Evolutionary conservation across 768 basidiomycete species (phyloP), one percentile per base, ranked within the genome.

Genomic region (Termitomyces sp.): DNA sequence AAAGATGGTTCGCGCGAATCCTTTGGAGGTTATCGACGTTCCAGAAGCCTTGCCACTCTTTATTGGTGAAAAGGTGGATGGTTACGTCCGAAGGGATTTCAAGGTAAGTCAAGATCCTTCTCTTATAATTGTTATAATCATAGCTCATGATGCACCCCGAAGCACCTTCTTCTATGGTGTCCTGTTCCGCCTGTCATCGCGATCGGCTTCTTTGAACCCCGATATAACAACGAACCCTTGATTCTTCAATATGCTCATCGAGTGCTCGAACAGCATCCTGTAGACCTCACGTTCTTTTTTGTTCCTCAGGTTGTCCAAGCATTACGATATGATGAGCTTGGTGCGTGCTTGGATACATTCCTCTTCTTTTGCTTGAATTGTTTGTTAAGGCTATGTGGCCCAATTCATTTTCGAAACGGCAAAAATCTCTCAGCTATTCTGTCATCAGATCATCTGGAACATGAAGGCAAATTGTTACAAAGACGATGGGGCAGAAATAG

Each of bases 361-460:
- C 7, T 7, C 21, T 24, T 11, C 12, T 7, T 26, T 32, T 35
- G 12, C 17, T 22, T 54, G 34, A 53, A 19, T 38, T 21, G 4
- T 24, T 41, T 46, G 15, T 30, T 2, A 59, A 95, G 96, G 92
- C 17, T 98, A 98, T 70, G 93, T 98, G 28, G 83, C 88, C 55
- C 84, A 86, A 21, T 99, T 98, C 78, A 92, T 98, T 62, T 93
- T 94, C 60, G 95, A 98, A 73, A 97, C 95, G 0, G 88, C 96
- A 7, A 96, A 92, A 72, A 93, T 98, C 51, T 98, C 96, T 2
- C 95, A 96, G 67, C 71, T 93, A 22, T 99, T 99, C 75, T 99
- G 97, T 66, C 97, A 99, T 67, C 97, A 99, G 73, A 98, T 98
- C 60, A 92, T 99, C 58, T 99, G 97, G 97, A 99, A 98, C 68